phyloP scores from a whole-genome alignment of 495 filamentous ascomycete species.

The Talaromyces trachyspermus region DNA sequence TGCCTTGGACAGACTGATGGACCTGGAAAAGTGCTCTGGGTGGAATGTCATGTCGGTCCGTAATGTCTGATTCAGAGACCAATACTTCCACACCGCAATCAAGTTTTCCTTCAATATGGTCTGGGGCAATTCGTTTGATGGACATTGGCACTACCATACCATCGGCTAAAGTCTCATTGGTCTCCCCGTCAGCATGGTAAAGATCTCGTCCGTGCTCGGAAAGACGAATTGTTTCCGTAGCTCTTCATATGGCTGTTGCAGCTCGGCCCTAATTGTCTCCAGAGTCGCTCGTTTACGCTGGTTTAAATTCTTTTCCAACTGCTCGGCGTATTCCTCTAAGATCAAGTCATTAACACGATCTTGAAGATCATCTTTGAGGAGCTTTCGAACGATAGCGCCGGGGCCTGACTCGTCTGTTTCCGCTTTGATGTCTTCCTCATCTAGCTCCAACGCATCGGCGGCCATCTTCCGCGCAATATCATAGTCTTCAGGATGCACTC shows the following conservation, averaged over 20 bases:
- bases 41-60: conserved; percentile 51
- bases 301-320: conserved; percentile 84
- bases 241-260: conserved; percentile 90
- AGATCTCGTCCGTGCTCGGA: conserved; percentile 72
- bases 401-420: conserved; percentile 82
- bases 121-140: conserved; percentile 78
- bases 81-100: conserved; percentile 91
- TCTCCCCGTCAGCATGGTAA: conserved; percentile 98
- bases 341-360: conserved; percentile 95
- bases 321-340: conserved; percentile 92
- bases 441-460: conserved; percentile 88
- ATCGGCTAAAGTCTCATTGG: conserved; percentile 66
- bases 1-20: conserved; percentile 80
- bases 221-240: conserved; percentile 71
- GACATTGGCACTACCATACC: conserved; percentile 89
- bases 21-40: conserved; percentile 52
- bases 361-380: conserved; percentile 83
- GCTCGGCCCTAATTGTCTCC: conserved; percentile 90
- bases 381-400: conserved; percentile 82
- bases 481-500: conserved; percentile 97
- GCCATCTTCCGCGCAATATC: conserved; percentile 97
- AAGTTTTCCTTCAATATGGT: conserved; percentile 86
- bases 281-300: conserved; percentile 93
- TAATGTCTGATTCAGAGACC: conserved; percentile 65
- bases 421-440: conserved; percentile 95